Evolutionary conservation across 129 eudicot species (phyloP).

Genomic region (Glebionis coronaria): DNA sequence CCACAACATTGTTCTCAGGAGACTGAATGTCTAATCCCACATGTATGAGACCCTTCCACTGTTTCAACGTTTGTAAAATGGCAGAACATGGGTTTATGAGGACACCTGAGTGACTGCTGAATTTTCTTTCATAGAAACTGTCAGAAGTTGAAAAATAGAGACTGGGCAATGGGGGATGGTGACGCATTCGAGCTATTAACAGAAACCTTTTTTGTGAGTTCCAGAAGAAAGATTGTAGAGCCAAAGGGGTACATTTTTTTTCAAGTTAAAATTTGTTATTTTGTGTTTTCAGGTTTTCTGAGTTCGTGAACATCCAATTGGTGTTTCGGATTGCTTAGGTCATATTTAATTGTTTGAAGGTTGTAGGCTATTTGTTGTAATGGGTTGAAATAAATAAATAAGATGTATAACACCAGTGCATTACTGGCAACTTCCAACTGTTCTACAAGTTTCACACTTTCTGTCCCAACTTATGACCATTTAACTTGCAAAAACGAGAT

Average conservation of each 20-base stretch:
- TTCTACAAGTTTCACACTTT: too few species aligned
- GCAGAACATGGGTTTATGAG: neutral
- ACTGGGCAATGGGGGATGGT: conserved; percentile 9
- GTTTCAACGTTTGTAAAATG: conserved; percentile 4
- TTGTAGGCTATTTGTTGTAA: conserved; percentile 9
- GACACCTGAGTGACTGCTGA: neutral
- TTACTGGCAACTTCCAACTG: too few species aligned
- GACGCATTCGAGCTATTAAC: neutral
- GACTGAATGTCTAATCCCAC: conserved; percentile 21
- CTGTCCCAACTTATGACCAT: too few species aligned
- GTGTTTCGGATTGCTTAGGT: neutral
- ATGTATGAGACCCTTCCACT: conserved; percentile 13
- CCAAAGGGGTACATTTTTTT: conserved; percentile 4
- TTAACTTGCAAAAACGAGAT: too few species aligned
- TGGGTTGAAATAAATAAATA: conserved; percentile 9
- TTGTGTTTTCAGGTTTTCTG: neutral
- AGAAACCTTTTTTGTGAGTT: conserved; percentile 11
- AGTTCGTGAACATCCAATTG: neutral
- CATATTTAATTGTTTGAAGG: neutral
- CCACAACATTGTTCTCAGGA: conserved; percentile 41
- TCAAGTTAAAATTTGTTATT: neutral
- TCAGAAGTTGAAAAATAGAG: neutral
- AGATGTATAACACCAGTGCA: neutral
- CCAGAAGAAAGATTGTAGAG: neutral
- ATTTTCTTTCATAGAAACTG: neutral